These are phyloP conservation scores for Lactifluus pinguis DNA, from an alignment of 768 basidiomycete genomes.

Conservation along the genomic window DNA sequence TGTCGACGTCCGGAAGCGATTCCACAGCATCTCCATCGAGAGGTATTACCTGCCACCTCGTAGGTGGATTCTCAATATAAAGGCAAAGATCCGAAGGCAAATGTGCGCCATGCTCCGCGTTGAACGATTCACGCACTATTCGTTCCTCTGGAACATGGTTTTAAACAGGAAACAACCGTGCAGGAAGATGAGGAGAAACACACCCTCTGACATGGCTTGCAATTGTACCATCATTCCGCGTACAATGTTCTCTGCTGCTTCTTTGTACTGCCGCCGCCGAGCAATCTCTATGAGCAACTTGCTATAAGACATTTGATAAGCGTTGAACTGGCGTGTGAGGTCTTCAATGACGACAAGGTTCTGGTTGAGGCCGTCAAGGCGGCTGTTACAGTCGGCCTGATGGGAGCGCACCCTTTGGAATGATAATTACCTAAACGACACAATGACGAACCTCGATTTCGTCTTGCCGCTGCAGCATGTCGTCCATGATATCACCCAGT, in stretches of 20 bases:
- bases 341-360: conserved; percentile 55
- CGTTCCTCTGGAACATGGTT: conserved; percentile 50
- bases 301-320: conserved; percentile 65
- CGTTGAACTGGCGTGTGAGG: conserved; percentile 55
- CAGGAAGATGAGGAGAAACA: conserved; percentile 5
- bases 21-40: conserved; percentile 47
- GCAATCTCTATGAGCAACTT: conserved; percentile 68
- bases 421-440: background rate
- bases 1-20: conserved; percentile 50
- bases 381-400: conserved; percentile 44
- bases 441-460: conserved; percentile 46
- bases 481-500: conserved; percentile 69
- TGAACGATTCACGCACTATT: conserved; percentile 55
- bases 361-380: conserved; percentile 47
- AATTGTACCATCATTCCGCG: conserved; percentile 57
- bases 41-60: conserved; percentile 60
- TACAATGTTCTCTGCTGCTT: conserved; percentile 56
- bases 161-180: background rate
- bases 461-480: conserved; percentile 66
- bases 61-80: conserved; percentile 65
- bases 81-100: conserved; percentile 76
- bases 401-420: background rate
- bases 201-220: conserved; percentile 58
- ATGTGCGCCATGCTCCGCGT: conserved; percentile 60
- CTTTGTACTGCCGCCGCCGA: conserved; percentile 56